These are phyloP conservation scores for Helianthus annuus DNA, from an alignment of 129 eudicot genomes.

Conservation along the genomic window HanXRQr2.0-SUNRISE NC_035434.2:22709621-22710120, in stretches of 20 bases:
- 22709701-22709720: slow-evolving; percentile 66
- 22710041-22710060: slow-evolving; percentile 36
- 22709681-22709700: background rate
- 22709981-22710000: slow-evolving; percentile 27
- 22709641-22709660: background rate
- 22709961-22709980: slow-evolving; percentile 20
- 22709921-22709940: slow-evolving; percentile 20
- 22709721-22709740: slow-evolving; percentile 91
- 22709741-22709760: slow-evolving; percentile 79
- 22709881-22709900: slow-evolving; percentile 81
- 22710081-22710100: background rate
- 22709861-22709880: slow-evolving; percentile 77
- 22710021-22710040: slow-evolving; percentile 22
- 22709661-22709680: slow-evolving; percentile 10
- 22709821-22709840: slow-evolving; percentile 78
- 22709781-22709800: slow-evolving; percentile 84
- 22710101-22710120: background rate
- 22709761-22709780: slow-evolving; percentile 94
- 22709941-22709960: slow-evolving; percentile 14
- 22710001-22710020: slow-evolving; percentile 25
- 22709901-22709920: slow-evolving; percentile 68
- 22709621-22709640: too few relatives aligned
- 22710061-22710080: slow-evolving; percentile 30
- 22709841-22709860: slow-evolving; percentile 94
- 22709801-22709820: slow-evolving; percentile 90